Evolutionary conservation across 495 filamentous ascomycete genomes (phyloP), one percentile per base, ranked within the genome.

Genomic region (Staphylotrichum longicolle): DNA sequence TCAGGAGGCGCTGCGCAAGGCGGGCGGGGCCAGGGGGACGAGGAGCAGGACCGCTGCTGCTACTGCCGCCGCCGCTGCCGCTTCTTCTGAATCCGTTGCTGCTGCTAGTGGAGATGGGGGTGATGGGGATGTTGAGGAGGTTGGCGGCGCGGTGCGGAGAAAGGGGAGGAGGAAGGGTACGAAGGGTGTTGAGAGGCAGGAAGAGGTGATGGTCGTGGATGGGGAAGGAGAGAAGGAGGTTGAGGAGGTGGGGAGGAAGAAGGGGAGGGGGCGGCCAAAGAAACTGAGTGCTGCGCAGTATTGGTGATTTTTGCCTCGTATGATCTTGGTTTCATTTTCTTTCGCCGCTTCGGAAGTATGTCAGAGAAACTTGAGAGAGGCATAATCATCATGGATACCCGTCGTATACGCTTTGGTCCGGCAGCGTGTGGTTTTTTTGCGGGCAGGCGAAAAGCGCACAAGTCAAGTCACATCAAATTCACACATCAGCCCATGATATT

Each of bases 1-100:
- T 56, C 57, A 72, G 20, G 69, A 73, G 66, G 49, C 53, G 8
- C 37, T 66, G 10, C 20, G 20, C 20, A 27, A 39, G 66, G 4
- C 60, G 59, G 63, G 64, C 60, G 30, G 54, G 48, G 10, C 20
- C 20, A 35, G 15, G 11, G 30, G 3, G 2, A 37, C 34, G 37
- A 32, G 35, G 47, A 44, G 27, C 7, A 11, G 30, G 57, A 34
- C n/a, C n/a, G 20, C 20, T 27, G 20, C 20, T 27, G 1, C 20
- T 27, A 1, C 20, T 27, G 20, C 20, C 20, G 20, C 20, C 20
- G 20, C 20, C 20, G 20, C 20, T 27, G 20, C 20, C 20, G 20
- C 20, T 27, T 27, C 20, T 27, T 27, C 20, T 27, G 20, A 27
- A 1, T 27, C 20, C 20, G 0, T 27, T 27, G 20, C 20, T 27